Evolutionary conservation across 352 stramenopile genomes (phyloP), one percentile per base, ranked within the genome.

Genomic region (Pythium aristosporum): DNA sequence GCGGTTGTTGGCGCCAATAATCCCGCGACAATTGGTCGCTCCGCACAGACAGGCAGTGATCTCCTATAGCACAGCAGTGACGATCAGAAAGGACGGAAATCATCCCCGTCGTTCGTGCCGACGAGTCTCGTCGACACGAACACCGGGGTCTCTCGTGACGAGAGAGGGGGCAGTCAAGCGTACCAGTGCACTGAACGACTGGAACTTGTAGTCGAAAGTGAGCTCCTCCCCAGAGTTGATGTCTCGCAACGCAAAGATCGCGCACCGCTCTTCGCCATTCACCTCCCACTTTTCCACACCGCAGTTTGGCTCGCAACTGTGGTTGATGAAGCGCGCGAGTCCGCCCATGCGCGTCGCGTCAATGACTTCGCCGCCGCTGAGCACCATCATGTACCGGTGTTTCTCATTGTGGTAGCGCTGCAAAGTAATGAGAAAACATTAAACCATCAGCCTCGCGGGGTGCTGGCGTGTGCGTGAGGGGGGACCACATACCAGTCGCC

Each of bases 121-220:
- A 28, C 10, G 32, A n/a, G n/a, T n/a, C n/a, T n/a, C n/a, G n/a
- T n/a, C n/a, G n/a, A n/a, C n/a, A n/a, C n/a, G n/a, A n/a, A n/a
- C n/a, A n/a, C n/a, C n/a, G n/a, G n/a, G n/a, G n/a, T 7, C 42
- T n/a, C n/a, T n/a, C n/a, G n/a, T n/a, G n/a, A n/a, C n/a, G n/a
- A n/a, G 42, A 48, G 5, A 48, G n/a, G 36, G 1, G n/a, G 4
- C 10, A 25, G 44, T 15, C n/a, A n/a, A 18, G 53, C 66, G 41
- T 57, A 86, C 77, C 57, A 78, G 46, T 43, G 69, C 70, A 69
- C 73, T 83, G 48, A 87, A 87, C 10, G 71, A 77, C 63, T 89
- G 59, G 50, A 88, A 98, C 75, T 98, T 98, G 81, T 99, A 99
- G 74, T 99, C 94, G 49, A 98, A 98, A 20, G 75, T 92, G 42